Evolutionary conservation across 352 stramenopile species (phyloP), one percentile per base, ranked within the genome.

Genomic region (Pythium inflatum): DNA sequence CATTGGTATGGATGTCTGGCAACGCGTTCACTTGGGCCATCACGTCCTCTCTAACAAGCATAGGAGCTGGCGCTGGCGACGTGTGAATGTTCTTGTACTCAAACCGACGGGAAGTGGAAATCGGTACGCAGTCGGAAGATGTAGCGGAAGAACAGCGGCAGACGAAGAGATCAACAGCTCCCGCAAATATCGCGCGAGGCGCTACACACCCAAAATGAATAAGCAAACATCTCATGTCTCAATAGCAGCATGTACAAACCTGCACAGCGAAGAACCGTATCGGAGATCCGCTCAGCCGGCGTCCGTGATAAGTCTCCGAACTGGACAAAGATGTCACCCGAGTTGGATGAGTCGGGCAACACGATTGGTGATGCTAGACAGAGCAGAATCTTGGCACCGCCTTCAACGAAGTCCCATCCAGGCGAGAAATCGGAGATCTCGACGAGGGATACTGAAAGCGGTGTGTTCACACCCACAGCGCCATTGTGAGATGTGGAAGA

Each of bases 391-490:
- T 96, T 96, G 22, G 88, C 85, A 22, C 88, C 88, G 22, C 88
- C 88, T 16, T 84, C 62, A 51, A 72, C 60, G 61, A 92, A 92
- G 63, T 94, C 88, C 88, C 88, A 96, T 33, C 93, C 87, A 4
- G 88, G 88, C 4, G 88, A 94, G 60, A 92, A 95, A 59, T 95
- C 88, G 2, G 82, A 90, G 31, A 95, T 93, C 46, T 80, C 70
- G 16, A 87, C 62, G 14, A 66, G 40, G 16, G 62, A 33, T n/a
- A 7, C 18, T 40, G 24, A 38, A 6, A 27, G 22, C 3, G 1
- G 33, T 36, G 46, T 24, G 18, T 24, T 64, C 6, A 5, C 22
- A 8, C 30, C n/a, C 0, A 18, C 36, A 24, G 45, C 27, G 11
- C 24, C 38, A 1, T 54, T 31, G 27, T 64, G 56, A 12, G 64